Evolutionary conservation across 495 filamentous ascomycete genomes (phyloP), one percentile per base, ranked within the genome.

Genomic region (Penicillium waksmanii): DNA sequence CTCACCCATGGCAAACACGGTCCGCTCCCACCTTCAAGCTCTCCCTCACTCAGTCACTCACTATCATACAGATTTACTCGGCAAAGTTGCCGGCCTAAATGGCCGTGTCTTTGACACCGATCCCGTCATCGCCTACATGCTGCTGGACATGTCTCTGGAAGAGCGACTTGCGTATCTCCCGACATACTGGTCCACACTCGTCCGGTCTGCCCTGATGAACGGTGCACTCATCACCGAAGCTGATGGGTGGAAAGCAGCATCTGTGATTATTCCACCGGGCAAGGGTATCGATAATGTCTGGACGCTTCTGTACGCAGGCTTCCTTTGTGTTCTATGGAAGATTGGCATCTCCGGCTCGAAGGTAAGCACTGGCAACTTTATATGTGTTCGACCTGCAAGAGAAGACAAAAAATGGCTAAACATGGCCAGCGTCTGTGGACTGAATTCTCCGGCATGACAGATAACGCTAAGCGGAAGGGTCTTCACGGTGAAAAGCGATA

Each of bases 371-470:
- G 1, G 23, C 23, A 23, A 3, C 23, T 8, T 31, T 31, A 27
- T 31, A 38, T n/a, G 36, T 13, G 11, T 38, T 38, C 36, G 3
- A 12, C 12, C 3, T 38, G 36, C 4, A 13, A 38, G 11, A n/a
- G 36, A 38, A 38, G 36, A 38, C 12, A 13, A 38, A 13, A 12
- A 5, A 38, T 3, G 15, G 42, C 42, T 46, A 6, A 46, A 0
- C 17, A 11, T 21, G 5, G 18, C 9, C 49, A 66, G 69, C 67
- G 69, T 1, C 56, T 72, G 3, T 66, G 62, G 67, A 61, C 48
- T 1, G 67, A 72, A n/a, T 64, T 70, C 48, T 70, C 64, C 1
- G 65, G 65, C 13, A 66, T 70, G 69, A 64, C 65, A 19, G 63
- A 70, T 27, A 60, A 66, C 10, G 69, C 69, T 4, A 72, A 68